These are phyloP conservation scores for Aspergillus biplanus DNA, from an alignment of 495 filamentous ascomycete genomes.

Conservation along the genomic window DNA sequence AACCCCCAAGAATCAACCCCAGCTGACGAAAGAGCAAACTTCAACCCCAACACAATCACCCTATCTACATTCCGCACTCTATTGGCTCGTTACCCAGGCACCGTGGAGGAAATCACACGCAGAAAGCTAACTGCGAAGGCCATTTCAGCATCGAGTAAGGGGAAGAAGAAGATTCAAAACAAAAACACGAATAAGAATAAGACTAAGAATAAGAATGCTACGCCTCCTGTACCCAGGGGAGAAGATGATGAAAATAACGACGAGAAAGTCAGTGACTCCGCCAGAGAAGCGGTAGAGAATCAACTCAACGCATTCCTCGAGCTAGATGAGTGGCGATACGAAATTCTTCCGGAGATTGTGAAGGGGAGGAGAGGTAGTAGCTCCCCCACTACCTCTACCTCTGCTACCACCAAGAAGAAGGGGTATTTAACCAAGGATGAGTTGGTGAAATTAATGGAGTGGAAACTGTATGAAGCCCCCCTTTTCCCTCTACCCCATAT, in stretches of 20 bases:
- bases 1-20: background rate
- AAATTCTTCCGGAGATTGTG: conserved; percentile 28
- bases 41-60: conserved; percentile 36
- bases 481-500: conserved; percentile 11
- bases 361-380: conserved; percentile 11
- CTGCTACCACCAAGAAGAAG: conserved; percentile 1
- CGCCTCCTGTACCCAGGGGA: background rate
- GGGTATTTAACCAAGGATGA: conserved; percentile 38
- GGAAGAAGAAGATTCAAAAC: conserved; percentile 10
- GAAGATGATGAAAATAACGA: background rate
- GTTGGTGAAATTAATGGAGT: conserved; percentile 60
- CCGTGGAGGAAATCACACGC: conserved; percentile 32
- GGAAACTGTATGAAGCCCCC: conserved; percentile 68
- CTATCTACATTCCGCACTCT: conserved; percentile 36
- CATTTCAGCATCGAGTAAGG: conserved; percentile 17
- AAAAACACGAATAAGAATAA: background rate
- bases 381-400: background rate
- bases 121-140: conserved; percentile 24
- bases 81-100: conserved; percentile 36
- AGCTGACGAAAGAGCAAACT: conserved; percentile 5
- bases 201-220: background rate
- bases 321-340: conserved; percentile 44
- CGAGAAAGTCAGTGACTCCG: background rate
- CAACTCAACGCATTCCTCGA: conserved; percentile 18
- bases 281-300: conserved; percentile 20